These are phyloP conservation scores for Capsella bursapastoris DNA, from an alignment of 345 rosid species.

Conservation along the genomic window DNA sequence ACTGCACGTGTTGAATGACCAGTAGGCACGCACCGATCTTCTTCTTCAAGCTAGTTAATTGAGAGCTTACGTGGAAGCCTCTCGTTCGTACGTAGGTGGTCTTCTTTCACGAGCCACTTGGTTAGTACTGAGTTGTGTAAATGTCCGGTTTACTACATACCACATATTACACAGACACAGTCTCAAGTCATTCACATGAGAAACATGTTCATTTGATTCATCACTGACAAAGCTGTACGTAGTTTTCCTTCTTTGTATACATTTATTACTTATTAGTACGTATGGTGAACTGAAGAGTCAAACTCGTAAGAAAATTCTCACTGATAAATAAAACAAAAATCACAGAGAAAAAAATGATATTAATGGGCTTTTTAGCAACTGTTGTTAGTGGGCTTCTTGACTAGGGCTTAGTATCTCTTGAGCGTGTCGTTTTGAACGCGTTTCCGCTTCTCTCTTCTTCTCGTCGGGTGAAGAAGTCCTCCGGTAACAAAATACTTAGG, in stretches of 20 bases:
- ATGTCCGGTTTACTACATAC: not conserved
- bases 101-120: not conserved
- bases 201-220: not conserved
- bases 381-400: not conserved
- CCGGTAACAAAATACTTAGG: not conserved
- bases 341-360: not conserved
- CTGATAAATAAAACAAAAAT: not conserved
- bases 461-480: not conserved
- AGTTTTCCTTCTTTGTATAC: no score
- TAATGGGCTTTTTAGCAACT: not conserved
- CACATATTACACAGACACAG: no score
- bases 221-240: not conserved
- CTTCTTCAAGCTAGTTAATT: no score
- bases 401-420: not conserved
- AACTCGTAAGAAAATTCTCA: no score
- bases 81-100: constrained; percentile 13
- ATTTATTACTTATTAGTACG: no score
- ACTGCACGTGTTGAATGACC: constrained; percentile 25
- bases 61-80: constrained; percentile 21
- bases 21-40: constrained; percentile 1
- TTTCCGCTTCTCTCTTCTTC: not conserved
- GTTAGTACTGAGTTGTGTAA: not conserved
- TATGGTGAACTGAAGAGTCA: no score
- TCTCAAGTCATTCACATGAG: not conserved
- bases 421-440: not conserved